Percentiles rank a stretch among this genome's conserved stretches.
These are phyloP conservation scores for Pythium aphanidermatum DNA, from an alignment of 352 stramenopile species.

Conservation along the genomic window DNA sequence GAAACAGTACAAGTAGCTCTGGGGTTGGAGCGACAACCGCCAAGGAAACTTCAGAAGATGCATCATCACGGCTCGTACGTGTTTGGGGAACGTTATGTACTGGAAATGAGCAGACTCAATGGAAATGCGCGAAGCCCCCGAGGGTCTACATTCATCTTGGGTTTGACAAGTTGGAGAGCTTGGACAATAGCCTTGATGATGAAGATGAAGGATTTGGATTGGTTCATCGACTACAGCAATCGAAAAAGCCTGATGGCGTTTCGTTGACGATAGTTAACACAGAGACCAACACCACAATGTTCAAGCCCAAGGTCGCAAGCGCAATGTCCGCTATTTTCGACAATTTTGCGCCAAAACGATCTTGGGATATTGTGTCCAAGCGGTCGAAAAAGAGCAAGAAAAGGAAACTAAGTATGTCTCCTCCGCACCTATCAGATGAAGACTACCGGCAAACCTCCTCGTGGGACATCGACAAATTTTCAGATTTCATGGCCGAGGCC, in stretches of 20 bases:
- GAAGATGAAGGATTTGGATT: conserved; percentile 14
- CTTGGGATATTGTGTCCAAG: not conserved
- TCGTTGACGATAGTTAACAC: conserved; percentile 4
- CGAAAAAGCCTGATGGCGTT: conserved; percentile 1
- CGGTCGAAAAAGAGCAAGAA: conserved; percentile 30
- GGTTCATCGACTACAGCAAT: not conserved
- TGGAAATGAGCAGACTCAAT: not conserved
- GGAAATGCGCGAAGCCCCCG: conserved; percentile 10
- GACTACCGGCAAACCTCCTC: not conserved
- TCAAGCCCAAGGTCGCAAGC: conserved; percentile 3
- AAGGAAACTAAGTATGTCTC: too few relatives aligned
- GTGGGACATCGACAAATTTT: conserved; percentile 73
- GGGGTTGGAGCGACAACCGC: too few relatives aligned
- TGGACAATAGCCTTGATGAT: too few relatives aligned
- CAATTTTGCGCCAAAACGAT: not conserved
- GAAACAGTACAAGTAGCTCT: too few relatives aligned
- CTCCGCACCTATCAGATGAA: too few relatives aligned
- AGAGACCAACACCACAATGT: not conserved
- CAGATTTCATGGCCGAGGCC: conserved; percentile 27
- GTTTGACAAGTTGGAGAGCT: conserved; percentile 3
- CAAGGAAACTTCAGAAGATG: too few relatives aligned
- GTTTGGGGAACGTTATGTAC: conserved; percentile 6
- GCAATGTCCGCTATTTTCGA: conserved; percentile 7
- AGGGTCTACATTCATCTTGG: conserved; percentile 14
- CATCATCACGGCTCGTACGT: not conserved